Percentiles rank a stretch among this genome's conserved stretches.
These are phyloP conservation scores for Wilcoxina mikolae DNA, from an alignment of 495 filamentous ascomycete genomes.

Conservation along the genomic window DNA sequence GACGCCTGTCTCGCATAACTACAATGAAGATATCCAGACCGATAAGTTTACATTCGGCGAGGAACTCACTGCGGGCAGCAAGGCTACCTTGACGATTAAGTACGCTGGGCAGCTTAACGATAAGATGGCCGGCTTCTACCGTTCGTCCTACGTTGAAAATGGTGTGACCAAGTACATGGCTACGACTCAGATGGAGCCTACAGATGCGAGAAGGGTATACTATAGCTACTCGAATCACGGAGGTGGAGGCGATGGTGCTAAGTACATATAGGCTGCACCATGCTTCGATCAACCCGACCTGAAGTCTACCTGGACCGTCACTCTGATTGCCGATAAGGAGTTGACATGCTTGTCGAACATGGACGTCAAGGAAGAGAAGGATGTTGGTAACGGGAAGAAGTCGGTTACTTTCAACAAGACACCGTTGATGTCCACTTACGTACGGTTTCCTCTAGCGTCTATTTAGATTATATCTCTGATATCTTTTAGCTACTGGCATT, in stretches of 20 bases:
- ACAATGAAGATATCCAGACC: conserved; percentile 49
- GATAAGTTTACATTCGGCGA: conserved; percentile 50
- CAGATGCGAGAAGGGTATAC: conserved; percentile 47
- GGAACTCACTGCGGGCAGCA: conserved; percentile 42
- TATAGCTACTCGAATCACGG: background rate
- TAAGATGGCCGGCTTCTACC: conserved; percentile 72
- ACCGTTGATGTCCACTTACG: conserved; percentile 62
- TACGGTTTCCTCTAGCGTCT: conserved; percentile 6
- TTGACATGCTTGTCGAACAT: conserved; percentile 69
- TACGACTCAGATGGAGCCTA: conserved; percentile 72
- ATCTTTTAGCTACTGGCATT: conserved; percentile 48
- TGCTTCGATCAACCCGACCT: conserved; percentile 67
- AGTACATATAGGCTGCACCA: conserved; percentile 42
- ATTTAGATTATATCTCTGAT: background rate
- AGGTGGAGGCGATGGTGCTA: background rate
- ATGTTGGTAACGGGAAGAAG: conserved; percentile 47
- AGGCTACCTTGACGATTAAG: conserved; percentile 49
- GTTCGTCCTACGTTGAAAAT: conserved; percentile 51
- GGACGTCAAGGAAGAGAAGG: conserved; percentile 53
- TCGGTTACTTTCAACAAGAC: conserved; percentile 59
- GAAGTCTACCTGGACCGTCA: conserved; percentile 60
- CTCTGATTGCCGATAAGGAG: conserved; percentile 56
- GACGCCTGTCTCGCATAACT: conserved; percentile 21
- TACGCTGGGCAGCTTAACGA: conserved; percentile 58
- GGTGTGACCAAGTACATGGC: conserved; percentile 51